Evolutionary conservation across 176 grass and related monocot genomes (phyloP).

Genomic region (Eleusine coracana): DNA sequence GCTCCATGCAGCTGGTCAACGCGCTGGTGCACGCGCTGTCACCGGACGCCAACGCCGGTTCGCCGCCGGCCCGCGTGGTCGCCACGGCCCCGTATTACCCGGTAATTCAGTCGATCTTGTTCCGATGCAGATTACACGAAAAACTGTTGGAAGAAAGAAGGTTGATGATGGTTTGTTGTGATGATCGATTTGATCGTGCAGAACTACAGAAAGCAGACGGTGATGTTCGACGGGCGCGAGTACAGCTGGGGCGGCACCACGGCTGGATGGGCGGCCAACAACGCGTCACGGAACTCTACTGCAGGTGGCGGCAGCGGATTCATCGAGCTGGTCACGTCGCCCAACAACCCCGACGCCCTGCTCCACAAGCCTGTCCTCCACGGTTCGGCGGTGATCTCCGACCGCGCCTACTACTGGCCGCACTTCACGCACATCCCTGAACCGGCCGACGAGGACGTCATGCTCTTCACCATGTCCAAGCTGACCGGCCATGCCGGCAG

Average conservation of each 20-base stretch:
- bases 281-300: constrained; percentile 31
- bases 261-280: constrained; percentile 28
- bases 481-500: constrained; percentile 71
- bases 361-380: constrained; percentile 45
- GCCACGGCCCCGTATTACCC: constrained; percentile 57
- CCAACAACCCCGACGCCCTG: constrained; percentile 69
- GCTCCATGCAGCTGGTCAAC: constrained; percentile 61
- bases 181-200: not conserved
- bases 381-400: constrained; percentile 46
- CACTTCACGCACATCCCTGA: constrained; percentile 64
- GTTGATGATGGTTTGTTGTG: no score
- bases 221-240: constrained; percentile 49
- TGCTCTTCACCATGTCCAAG: constrained; percentile 75
- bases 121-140: no score
- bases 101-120: constrained; percentile 11
- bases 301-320: not conserved
- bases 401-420: constrained; percentile 85
- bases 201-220: constrained; percentile 33
- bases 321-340: constrained; percentile 78
- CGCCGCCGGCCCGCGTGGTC: constrained; percentile 52
- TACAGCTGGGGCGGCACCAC: constrained; percentile 52
- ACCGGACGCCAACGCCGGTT: constrained; percentile 25
- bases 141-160: no score
- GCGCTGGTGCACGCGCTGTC: constrained; percentile 71
- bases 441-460: constrained; percentile 68